A percentile compares a stretch with the other conserved stretches of the same genome.
Evolutionary conservation across 345 rosid genomes (phyloP).

Genomic region (Eucalyptus cladocalyx): DNA sequence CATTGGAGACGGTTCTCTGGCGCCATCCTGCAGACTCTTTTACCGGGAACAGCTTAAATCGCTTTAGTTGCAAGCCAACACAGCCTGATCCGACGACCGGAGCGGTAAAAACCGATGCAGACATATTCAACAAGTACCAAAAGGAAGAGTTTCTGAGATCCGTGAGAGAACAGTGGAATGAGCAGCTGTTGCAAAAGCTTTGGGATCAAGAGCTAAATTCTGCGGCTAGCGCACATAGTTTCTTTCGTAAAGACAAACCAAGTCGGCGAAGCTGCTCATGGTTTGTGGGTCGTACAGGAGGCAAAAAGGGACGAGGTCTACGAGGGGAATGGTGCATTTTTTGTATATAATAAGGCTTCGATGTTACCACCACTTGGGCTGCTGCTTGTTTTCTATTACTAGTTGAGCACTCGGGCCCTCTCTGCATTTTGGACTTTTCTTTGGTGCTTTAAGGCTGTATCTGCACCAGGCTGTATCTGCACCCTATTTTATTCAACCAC

Average conservation of each 20-base stretch:
- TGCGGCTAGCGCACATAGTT: constrained; percentile 6
- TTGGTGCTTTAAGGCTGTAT: not conserved
- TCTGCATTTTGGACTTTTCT: not conserved
- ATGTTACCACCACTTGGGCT: not conserved
- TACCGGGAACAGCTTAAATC: constrained; percentile 6
- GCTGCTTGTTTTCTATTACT: not conserved
- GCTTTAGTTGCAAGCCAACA: constrained; percentile 16
- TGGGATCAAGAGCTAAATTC: not conserved
- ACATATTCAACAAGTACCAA: constrained; percentile 10
- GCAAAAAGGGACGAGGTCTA: not conserved
- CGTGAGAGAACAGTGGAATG: not conserved
- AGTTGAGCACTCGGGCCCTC: not conserved
- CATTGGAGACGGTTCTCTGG: constrained; percentile 37
- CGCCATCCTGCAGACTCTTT: constrained; percentile 28
- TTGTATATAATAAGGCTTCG: not conserved
- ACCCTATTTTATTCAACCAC: not conserved
- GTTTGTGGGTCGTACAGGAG: not conserved
- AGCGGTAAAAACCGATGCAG: constrained; percentile 25
- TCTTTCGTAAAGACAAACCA: not conserved
- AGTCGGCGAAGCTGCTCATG: not conserved
- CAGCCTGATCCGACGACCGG: constrained; percentile 11
- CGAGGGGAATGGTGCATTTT: not conserved
- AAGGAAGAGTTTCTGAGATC: not conserved
- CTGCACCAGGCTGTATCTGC: not conserved
- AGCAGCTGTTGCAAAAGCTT: not conserved